These are phyloP conservation scores for Melocanna baccifera DNA, from an alignment of 176 grass and related monocot species.

Conservation along the genomic window DNA sequence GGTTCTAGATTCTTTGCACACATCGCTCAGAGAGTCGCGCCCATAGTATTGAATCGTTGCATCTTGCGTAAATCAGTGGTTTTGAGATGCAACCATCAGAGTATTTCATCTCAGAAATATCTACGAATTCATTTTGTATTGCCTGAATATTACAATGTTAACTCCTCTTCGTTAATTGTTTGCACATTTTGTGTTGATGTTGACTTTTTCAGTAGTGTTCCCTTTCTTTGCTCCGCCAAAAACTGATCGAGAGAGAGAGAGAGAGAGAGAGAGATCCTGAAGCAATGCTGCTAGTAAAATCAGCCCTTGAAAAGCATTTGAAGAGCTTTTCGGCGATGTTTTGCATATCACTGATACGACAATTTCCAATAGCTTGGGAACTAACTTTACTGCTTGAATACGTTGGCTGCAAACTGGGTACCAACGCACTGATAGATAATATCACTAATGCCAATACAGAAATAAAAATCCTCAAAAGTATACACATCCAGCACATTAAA, in stretches of 20 bases:
- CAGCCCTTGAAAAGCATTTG: background rate
- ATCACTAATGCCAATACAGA: no score
- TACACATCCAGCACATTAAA: background rate
- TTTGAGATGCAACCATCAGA: background rate
- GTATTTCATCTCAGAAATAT: background rate
- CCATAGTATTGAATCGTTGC: background rate
- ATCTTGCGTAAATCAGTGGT: background rate
- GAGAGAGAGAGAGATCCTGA: no score
- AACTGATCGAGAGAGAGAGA: background rate
- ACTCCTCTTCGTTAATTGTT: background rate
- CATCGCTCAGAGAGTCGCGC: background rate
- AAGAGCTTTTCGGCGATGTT: background rate
- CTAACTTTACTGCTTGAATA: no score
- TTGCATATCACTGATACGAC: background rate
- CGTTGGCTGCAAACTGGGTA: no score
- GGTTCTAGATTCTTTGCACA: background rate
- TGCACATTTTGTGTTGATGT: background rate
- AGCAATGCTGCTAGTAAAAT: background rate
- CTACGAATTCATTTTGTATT: background rate
- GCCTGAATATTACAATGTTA: background rate
- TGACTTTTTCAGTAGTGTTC: background rate
- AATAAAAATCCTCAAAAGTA: no score
- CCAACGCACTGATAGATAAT: no score
- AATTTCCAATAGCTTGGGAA: background rate
- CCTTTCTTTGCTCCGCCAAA: background rate